Evolutionary conservation across 2,329 filamentous ascomycete species (phyloP).

Genomic region (Nigrospora sphaerica): DNA sequence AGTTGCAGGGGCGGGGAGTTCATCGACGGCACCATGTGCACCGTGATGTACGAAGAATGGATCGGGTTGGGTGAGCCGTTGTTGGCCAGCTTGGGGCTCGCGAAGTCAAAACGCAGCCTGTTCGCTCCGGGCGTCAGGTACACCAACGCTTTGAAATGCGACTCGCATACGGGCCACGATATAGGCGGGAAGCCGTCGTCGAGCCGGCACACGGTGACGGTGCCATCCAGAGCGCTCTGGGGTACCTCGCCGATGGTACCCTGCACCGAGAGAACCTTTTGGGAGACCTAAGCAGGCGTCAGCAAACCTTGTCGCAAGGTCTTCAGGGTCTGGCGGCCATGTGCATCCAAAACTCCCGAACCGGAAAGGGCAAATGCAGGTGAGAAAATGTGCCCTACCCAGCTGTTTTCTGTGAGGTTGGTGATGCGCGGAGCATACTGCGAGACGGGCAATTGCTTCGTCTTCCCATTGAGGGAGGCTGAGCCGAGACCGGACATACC

Average conservation of each 20-base stretch:
- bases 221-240: constrained; percentile 67
- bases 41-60: constrained; percentile 71
- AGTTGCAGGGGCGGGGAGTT: constrained; percentile 80
- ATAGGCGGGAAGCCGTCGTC: constrained; percentile 80
- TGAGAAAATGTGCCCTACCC: constrained; percentile 52
- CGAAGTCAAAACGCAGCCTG: constrained; percentile 79
- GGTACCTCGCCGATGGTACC: constrained; percentile 72
- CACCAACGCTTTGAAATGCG: constrained; percentile 84
- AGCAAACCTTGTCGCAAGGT: no score
- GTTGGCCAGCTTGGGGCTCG: constrained; percentile 71
- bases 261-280: constrained; percentile 78
- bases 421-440: constrained; percentile 74
- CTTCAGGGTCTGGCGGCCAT: no score
- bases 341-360: not conserved
- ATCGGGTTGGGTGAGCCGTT: constrained; percentile 59
- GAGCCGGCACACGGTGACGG: constrained; percentile 69
- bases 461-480: constrained; percentile 44
- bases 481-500: constrained; percentile 57
- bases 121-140: constrained; percentile 92
- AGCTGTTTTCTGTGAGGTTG: constrained; percentile 75
- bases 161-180: constrained; percentile 81
- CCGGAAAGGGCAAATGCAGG: not conserved
- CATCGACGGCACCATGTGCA: constrained; percentile 79
- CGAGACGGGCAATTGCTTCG: constrained; percentile 55
- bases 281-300: constrained; percentile 60